Base-by-base conservation (phyloP, 805 yeast species). In the Myxozyma mucilagina region DNA sequence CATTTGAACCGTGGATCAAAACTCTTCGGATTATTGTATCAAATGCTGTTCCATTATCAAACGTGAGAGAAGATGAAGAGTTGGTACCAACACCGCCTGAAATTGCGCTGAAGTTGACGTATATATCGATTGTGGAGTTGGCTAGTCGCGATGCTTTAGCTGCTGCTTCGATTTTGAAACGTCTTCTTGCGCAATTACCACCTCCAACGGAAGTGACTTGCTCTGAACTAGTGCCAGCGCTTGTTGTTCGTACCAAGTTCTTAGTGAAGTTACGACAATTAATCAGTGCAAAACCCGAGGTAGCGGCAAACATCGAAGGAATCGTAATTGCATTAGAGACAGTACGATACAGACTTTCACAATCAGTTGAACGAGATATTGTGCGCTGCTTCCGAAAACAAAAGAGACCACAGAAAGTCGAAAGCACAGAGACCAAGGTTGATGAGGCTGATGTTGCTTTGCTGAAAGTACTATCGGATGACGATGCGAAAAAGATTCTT, bases 321-420 rank as follows among this genome's bases (percentile, higher is more conserved):
- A 47, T 61, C 3, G 41, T 62, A 4, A 50, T 62, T 32, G 45
- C 64, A 31, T 54, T 62, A 6, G 63, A 59, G 36, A 61, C 64
- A 4, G 43, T 53, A 9, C 50, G 47, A 47, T 38, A 50, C 10
- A 31, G 32, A 34, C 16, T 61, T 14, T 44, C 59, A n/a, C 20
- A 35, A 8, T 45, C 38, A 1, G 20, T 55, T 6, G 49, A 39
- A 20, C 6, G 31, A 16, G 53, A 31, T 11, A 47, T 62, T 3
- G 10, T 9, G 8, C 10, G 29, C 39, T 10, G 39, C 4, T 59
- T 54, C 48, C 54, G 64, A 14, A 34, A 20, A 18, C 29, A 11
- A 13, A 34, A 29, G 16, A 36, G 38, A 35, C 36, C 29, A 14
- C 35, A 29, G 24, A 14, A 42, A n/a, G 29, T 31, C 32, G 39